These are phyloP conservation scores for Simplicillium aogashimaense DNA, from an alignment of 2,329 filamentous ascomycete species.

Conservation along the genomic window DNA sequence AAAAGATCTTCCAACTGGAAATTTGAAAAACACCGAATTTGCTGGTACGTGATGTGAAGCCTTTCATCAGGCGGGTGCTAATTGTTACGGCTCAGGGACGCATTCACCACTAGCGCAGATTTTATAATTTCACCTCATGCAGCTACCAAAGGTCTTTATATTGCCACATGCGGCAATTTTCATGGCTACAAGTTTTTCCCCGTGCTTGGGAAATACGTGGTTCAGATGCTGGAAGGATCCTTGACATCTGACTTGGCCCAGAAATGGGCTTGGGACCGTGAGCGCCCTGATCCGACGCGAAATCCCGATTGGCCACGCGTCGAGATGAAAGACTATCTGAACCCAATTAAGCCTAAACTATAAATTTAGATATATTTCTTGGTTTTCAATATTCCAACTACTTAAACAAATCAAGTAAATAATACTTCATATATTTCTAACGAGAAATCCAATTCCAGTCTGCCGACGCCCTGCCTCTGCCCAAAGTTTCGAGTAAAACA, in stretches of 20 bases:
- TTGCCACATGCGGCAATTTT: conserved; percentile 57
- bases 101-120: conserved; percentile 50
- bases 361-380: too few relatives aligned
- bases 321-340: conserved; percentile 44
- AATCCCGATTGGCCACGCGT: conserved; percentile 47
- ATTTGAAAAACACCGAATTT: conserved; percentile 53
- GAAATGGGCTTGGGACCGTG: conserved; percentile 51
- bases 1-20: conserved; percentile 44
- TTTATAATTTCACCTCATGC: conserved; percentile 52
- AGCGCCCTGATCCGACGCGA: conserved; percentile 38
- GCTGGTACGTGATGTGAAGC: conserved; percentile 41
- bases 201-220: conserved; percentile 50
- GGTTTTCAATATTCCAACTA: too few relatives aligned
- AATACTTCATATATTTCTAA: too few relatives aligned
- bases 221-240: conserved; percentile 40
- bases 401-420: too few relatives aligned
- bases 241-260: conserved; percentile 30
- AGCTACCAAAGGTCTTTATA: conserved; percentile 40
- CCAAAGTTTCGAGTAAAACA: too few relatives aligned
- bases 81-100: conserved; percentile 39
- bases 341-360: conserved; percentile 8
- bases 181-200: conserved; percentile 62
- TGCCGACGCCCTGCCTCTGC: too few relatives aligned
- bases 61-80: not conserved
- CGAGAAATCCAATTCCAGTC: too few relatives aligned